phyloP scores from a whole-genome alignment of 2,329 filamentous ascomycete species.

The Lachnellula occidentalis region DNA sequence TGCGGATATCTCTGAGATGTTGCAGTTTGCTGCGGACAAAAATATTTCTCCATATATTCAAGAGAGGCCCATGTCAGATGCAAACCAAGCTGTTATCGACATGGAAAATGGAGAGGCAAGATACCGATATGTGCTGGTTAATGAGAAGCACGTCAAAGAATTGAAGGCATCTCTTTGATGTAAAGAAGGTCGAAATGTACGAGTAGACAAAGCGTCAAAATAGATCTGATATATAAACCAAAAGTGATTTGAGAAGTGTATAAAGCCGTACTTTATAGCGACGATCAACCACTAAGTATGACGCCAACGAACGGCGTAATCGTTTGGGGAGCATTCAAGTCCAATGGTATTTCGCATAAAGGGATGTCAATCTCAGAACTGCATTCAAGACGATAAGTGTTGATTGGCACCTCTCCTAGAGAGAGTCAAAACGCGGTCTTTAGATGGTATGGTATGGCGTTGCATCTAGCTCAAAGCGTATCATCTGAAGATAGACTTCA shows the following conservation, averaged over 20 bases:
- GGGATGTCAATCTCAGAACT: no score
- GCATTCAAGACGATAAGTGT: no score
- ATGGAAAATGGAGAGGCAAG: constrained; percentile 51
- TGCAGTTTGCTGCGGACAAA: constrained; percentile 53
- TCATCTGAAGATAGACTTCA: no score
- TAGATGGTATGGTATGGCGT: no score
- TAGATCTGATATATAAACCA: background rate
- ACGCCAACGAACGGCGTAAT: no score
- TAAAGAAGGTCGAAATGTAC: constrained; percentile 22
- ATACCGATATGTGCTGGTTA: constrained; percentile 45
- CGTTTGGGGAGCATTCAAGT: no score
- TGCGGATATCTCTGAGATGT: constrained; percentile 54
- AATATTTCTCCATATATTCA: constrained; percentile 53
- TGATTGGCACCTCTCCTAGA: no score
- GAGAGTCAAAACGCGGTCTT: no score
- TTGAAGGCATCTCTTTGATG: background rate
- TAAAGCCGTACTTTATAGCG: no score
- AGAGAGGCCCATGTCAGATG: constrained; percentile 49
- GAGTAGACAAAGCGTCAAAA: background rate
- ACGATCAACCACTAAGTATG: no score
- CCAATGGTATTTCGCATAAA: no score
- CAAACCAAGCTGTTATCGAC: constrained; percentile 52
- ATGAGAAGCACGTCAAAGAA: constrained; percentile 31
- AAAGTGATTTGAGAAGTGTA: background rate
- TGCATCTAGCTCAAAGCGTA: no score